A percentile compares a stretch with the other conserved stretches of the same genome.
These are phyloP conservation scores for Marsdenia floribunda DNA, from an alignment of 257 asterid species.

Conservation along the genomic window DNA sequence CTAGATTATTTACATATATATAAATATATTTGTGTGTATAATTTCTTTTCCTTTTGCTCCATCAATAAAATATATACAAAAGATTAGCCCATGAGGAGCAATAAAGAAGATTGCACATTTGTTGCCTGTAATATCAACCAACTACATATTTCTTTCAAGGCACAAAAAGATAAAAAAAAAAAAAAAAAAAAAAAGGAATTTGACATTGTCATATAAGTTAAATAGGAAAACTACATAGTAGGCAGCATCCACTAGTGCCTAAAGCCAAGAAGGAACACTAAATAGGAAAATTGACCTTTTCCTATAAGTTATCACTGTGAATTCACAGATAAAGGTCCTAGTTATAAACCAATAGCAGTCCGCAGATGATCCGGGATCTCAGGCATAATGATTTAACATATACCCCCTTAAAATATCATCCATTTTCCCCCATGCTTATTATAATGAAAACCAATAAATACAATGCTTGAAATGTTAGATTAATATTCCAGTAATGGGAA, in stretches of 20 bases:
- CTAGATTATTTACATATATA: background rate
- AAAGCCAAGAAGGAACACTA: too few relatives aligned
- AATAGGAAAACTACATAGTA: too few relatives aligned
- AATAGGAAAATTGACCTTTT: background rate
- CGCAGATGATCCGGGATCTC: too few relatives aligned
- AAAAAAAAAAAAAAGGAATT: too few relatives aligned
- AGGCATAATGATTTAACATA: too few relatives aligned
- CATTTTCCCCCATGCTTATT: background rate
- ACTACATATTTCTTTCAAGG: background rate
- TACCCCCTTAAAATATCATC: too few relatives aligned
- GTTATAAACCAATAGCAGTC: too few relatives aligned
- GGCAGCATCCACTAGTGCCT: too few relatives aligned
- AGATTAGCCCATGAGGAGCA: background rate
- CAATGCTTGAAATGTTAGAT: background rate
- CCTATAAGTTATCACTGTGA: background rate
- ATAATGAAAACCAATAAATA: background rate
- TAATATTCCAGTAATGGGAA: background rate
- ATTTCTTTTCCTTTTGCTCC: background rate
- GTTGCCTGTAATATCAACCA: background rate
- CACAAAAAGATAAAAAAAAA: background rate
- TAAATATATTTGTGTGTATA: background rate
- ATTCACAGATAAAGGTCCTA: background rate
- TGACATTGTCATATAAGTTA: too few relatives aligned
- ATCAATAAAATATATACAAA: background rate
- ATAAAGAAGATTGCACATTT: background rate